Conservation (phyloP, 2,329 filamentous ascomycete species). For the Xylariaceae sp. region DNA sequence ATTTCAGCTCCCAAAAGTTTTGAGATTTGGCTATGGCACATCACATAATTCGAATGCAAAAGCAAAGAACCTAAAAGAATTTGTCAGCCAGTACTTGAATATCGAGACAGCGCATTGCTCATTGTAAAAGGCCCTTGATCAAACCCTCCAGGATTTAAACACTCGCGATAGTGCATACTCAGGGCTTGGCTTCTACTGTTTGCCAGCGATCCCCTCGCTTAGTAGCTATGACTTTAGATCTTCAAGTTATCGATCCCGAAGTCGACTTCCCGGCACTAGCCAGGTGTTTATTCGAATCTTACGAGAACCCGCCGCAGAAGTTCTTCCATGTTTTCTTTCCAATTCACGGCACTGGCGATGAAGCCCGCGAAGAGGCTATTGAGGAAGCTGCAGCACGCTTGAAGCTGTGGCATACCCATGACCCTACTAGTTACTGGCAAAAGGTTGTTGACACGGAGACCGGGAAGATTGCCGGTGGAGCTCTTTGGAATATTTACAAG, state of each 20-base stretch:
- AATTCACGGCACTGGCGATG: slow-evolving; percentile 25
- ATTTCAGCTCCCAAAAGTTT: slow-evolving; percentile 2
- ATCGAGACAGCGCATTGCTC: too few relatives aligned
- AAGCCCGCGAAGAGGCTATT: slow-evolving; percentile 33
- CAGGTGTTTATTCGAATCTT: slow-evolving; percentile 34
- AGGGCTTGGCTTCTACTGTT: too few relatives aligned
- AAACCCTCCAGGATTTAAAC: too few relatives aligned
- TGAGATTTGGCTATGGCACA: slow-evolving; percentile 2
- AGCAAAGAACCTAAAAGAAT: not conserved
- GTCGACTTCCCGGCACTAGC: slow-evolving; percentile 36
- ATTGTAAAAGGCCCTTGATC: too few relatives aligned
- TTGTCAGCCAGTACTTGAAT: not conserved
- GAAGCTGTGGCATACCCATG: slow-evolving; percentile 9
- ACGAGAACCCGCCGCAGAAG: slow-evolving; percentile 35
- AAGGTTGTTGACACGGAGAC: not conserved
- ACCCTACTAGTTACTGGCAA: slow-evolving; percentile 4
- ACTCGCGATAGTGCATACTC: too few relatives aligned
- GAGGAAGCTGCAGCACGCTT: slow-evolving; percentile 25
- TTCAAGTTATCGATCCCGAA: slow-evolving; percentile 25
- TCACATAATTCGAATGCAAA: slow-evolving; percentile 1
- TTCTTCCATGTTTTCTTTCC: slow-evolving; percentile 38
- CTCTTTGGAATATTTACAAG: slow-evolving; percentile 23
- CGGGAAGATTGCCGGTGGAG: slow-evolving; percentile 5
- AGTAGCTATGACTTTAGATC: slow-evolving; percentile 22
- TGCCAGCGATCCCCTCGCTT: too few relatives aligned